Conservation (phyloP, 768 basidiomycete species). For the Chalciporus piperatus region DNA sequence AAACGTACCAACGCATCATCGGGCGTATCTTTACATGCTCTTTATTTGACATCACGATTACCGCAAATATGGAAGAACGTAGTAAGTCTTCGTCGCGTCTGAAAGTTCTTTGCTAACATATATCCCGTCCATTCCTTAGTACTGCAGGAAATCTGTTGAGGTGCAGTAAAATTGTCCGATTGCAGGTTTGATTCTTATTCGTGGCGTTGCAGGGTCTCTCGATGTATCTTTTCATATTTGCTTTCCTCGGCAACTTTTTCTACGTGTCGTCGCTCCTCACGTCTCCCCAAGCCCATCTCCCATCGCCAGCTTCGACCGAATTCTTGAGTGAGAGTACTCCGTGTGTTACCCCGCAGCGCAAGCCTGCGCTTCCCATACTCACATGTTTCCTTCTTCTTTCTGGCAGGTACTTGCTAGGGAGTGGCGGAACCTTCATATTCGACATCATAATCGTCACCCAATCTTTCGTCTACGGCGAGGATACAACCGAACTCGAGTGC, state of each 20-base stretch:
- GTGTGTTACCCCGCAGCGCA: slow-evolving; percentile 50
- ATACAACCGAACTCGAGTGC: slow-evolving; percentile 23
- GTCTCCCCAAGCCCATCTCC: slow-evolving; percentile 59
- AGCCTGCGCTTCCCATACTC: neutral
- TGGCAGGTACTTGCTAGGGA: slow-evolving; percentile 80
- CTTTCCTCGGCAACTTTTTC: slow-evolving; percentile 90
- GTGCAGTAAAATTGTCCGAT: slow-evolving; percentile 32
- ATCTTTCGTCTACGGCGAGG: slow-evolving; percentile 64
- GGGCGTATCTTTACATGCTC: too few relatives aligned
- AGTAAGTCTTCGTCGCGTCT: slow-evolving; percentile 36
- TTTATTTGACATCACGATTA: too few relatives aligned
- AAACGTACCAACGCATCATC: too few relatives aligned
- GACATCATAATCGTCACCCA: slow-evolving; percentile 91
- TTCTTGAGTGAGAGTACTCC: slow-evolving; percentile 83
- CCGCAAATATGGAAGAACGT: slow-evolving; percentile 99
- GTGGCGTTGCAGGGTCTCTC: slow-evolving; percentile 70
- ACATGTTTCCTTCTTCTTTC: neutral
- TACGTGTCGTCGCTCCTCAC: slow-evolving; percentile 90
- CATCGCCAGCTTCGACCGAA: slow-evolving; percentile 56
- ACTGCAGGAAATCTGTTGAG: slow-evolving; percentile 86
- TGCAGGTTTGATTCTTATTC: slow-evolving; percentile 10
- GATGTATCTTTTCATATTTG: slow-evolving; percentile 89
- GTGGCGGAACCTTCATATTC: slow-evolving; percentile 89
- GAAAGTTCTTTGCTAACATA: neutral
- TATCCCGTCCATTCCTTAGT: slow-evolving; percentile 44